phyloP scores from a whole-genome alignment of 331 rosid genomes.

The Erythrophleum ivorense region DNA sequence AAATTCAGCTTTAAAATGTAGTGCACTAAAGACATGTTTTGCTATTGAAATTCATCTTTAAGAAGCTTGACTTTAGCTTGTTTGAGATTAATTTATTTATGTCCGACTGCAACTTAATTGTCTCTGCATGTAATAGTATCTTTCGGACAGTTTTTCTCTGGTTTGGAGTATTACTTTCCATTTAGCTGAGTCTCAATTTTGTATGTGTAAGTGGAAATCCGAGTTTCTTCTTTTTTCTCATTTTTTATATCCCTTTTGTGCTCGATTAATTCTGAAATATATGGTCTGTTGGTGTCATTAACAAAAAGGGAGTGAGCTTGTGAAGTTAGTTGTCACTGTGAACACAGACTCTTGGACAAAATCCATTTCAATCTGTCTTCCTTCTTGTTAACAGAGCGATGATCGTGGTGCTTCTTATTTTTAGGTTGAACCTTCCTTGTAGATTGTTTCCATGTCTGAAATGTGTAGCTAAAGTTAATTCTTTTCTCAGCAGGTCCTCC shows the following conservation, averaged over 20 bases:
- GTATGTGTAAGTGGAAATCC: not conserved
- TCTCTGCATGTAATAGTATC: not conserved
- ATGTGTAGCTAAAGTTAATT: conserved; percentile 13
- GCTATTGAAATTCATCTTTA: not conserved
- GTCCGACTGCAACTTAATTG: not conserved
- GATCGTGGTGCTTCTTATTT: not conserved
- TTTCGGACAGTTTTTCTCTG: not conserved
- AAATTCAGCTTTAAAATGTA: not conserved
- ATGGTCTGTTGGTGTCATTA: not conserved
- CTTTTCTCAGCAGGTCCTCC: conserved; percentile 62
- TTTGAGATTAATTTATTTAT: not conserved
- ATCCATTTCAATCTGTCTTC: not conserved
- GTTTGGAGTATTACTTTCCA: not conserved
- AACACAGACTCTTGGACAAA: not conserved
- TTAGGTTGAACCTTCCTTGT: not conserved
- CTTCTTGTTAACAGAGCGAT: not conserved
- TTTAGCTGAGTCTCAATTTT: not conserved
- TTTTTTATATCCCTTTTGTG: not conserved
- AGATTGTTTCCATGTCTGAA: not conserved
- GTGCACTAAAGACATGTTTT: not conserved
- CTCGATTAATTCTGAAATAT: not conserved
- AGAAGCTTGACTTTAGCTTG: not conserved
- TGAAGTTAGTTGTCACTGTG: not conserved
- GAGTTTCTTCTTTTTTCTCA: not conserved
- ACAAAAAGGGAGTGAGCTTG: not conserved